Evolutionary conservation across 805 yeast genomes (phyloP), one percentile per base, ranked within the genome.

Genomic region (Brettanomyces naardenensis): DNA sequence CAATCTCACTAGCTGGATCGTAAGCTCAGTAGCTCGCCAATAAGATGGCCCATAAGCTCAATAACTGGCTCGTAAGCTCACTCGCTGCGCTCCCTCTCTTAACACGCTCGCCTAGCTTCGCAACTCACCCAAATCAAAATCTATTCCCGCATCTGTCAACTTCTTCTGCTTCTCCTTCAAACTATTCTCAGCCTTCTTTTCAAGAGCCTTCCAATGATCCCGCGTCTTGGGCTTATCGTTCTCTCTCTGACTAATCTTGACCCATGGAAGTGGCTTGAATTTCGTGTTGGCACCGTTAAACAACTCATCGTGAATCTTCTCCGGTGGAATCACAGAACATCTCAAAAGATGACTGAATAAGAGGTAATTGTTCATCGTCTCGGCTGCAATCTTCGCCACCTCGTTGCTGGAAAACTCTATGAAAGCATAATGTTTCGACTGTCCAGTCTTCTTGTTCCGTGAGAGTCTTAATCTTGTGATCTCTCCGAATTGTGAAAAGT

Each of bases 321-420:
- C 74, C 42, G 73, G 66, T 27, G 83, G 89, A 34, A 74, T 52
- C 14, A 73, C 54, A 19, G 67, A 61, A 44, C 69, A 69, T 61
- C 84, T 80, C 49, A 92, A 65, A 44, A 89, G 73, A 60, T 90
- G 97, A 5, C 94, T 94, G 64, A 85, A 79, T 32, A 92, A 57
- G 44, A 92, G 70, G 53, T 92, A 92, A 63, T 92, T 92, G 62
- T 92, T 80, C 98, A 92, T 92, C 33, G 97, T 80, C 47, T 92
- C 97, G 44, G 83, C 84, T 3, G 96, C 98, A 44, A 88, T 69
- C 48, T 77, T 72, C 32, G 97, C 97, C 39, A 83, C 94, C 34
- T 79, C 85, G 28, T 59, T 55, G 38, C 76, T 69, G 30, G 71
- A 73, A 54, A 90, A 92, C 62, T 92, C 96, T 33, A 92, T 66